Base-by-base conservation (phyloP, 2,329 filamentous ascomycete species). In the Tolypocladium nubicola region DNA sequence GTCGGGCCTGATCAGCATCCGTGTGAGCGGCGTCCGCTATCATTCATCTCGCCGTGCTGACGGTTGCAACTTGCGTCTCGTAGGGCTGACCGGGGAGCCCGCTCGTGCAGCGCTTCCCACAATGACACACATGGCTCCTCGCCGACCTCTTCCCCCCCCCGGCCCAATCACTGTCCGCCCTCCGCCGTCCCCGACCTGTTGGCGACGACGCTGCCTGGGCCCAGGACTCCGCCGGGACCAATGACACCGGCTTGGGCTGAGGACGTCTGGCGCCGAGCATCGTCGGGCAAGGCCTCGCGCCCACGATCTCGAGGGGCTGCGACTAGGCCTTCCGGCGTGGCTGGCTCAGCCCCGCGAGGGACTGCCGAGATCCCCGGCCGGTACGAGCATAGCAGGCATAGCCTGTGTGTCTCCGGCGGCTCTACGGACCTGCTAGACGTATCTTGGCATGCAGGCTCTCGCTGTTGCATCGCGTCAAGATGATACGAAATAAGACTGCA, bases 21-120 rank as follows among this genome's bases (percentile, higher is more conserved):
- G 45, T 16, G 23, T 26, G 13, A 30, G 26, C 26, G 1, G 26
- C 47, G 19, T 35, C 45, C 14, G 45, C 16, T 30, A 35, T 26
- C 47, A 16, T 9, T 4, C 16, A 7, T 16, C 26, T 16, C n/a
- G 40, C n/a, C 7, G 16, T 53, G 53, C 53, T 58, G 53, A 55
- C 53, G 53, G 35, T 16, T 47, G 33, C 53, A 53, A 47, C 23
- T 16, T 47, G 33, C 53, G 57, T 53, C 57, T 56, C 50, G 57
- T 58, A 58, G 57, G 57, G 57, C 57, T 58, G 57, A 58, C 57
- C 53, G 56, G 56, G 53, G 53, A 37, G 37, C 4, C 53, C 41
- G 50, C 23, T 26, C 52, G 10, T 54, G 38, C 52, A 41, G 38
- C 41, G 30, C 23, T 35, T 33, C 26, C 35, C 54, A 38, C 35